Evolutionary conservation across 176 grass and related monocot species (phyloP).

Genomic region (Thalia dealbata): DNA sequence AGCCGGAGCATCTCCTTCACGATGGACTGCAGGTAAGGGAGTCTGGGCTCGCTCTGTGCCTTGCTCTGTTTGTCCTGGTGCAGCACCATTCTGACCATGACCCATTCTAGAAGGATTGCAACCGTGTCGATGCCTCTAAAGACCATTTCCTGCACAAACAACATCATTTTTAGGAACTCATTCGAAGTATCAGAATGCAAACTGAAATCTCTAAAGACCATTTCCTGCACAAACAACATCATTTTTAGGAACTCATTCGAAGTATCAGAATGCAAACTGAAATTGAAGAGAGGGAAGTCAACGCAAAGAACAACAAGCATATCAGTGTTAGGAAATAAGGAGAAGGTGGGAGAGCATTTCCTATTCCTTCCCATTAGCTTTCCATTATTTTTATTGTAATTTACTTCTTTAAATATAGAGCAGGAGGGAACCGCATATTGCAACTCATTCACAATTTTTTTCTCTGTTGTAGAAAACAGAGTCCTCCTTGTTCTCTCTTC

Average conservation of each 20-base stretch:
- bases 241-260: too few species aligned
- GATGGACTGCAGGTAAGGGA: neutral
- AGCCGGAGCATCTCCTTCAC: conserved; percentile 11
- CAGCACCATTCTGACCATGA: conserved; percentile 9
- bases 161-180: too few species aligned
- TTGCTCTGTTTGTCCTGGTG: neutral
- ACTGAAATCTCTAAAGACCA: conserved; percentile 15
- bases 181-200: too few species aligned
- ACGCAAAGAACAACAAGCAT: conserved; percentile 12
- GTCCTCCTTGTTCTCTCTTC: too few species aligned
- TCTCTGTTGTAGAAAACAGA: too few species aligned
- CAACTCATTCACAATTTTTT: too few species aligned
- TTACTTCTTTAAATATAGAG: too few species aligned
- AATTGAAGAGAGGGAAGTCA: neutral
- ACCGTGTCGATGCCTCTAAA: conserved; percentile 10
- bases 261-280: neutral
- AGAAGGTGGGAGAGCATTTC: too few species aligned
- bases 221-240: neutral
- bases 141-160: conserved; percentile 3
- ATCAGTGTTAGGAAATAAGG: too few species aligned
- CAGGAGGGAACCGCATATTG: too few species aligned
- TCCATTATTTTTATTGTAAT: too few species aligned
- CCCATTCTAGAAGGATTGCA: conserved; percentile 12
- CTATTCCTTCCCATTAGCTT: too few species aligned
- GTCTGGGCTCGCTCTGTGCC: neutral